Base-by-base conservation (phyloP, 2,329 filamentous ascomycete genomes). In the Monilinia fructigena region DNA sequence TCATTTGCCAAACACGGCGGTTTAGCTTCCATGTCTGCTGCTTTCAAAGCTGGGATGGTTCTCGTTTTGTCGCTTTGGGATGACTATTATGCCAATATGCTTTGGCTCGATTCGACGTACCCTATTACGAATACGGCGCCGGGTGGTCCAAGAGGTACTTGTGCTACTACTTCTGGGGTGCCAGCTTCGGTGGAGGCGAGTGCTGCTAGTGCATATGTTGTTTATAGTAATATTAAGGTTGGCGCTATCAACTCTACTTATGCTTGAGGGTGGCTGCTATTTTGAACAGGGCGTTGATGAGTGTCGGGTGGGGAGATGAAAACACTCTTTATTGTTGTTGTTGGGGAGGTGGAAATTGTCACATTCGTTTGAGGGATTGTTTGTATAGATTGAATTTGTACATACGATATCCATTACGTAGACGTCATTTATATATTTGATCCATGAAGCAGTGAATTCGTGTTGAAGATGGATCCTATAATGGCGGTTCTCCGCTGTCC, bases 21-120 rank as follows among this genome's bases (percentile, higher is more conserved):
- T 28, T 76, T 87, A 69, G 74, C 79, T 7, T 77, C 77, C 53
- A 85, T 90, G 82, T 81, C 82, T 69, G 75, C 78, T 1, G 86
- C 85, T 31, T 77, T 89, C 52, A 75, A 76, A 7, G 72, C 80
- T 42, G 86, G 86, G 47, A 87, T 89, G 84, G 86, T 88, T 48
- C 81, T 90, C 18, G 86, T 88, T 71, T 82, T 90, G 80, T 82
- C 80, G 31, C 78, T 87, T 67, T 85, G 82, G 82, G 76, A 79
- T 67, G 79, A 81, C 69, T 84, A 90, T 78, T 77, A 83, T 68
- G 79, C 84, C 74, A 83, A 88, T 79, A 91, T 92, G 88, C 83
- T 89, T 73, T 92, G 89, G 89, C 84, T 92, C 72, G 89, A 92
- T 80, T 85, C 84, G 68, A 83, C 80, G 75, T 89, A 84, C 80